Conservation (phyloP, 179 eudicot genomes). For the Pouteria campechiana region DNA sequence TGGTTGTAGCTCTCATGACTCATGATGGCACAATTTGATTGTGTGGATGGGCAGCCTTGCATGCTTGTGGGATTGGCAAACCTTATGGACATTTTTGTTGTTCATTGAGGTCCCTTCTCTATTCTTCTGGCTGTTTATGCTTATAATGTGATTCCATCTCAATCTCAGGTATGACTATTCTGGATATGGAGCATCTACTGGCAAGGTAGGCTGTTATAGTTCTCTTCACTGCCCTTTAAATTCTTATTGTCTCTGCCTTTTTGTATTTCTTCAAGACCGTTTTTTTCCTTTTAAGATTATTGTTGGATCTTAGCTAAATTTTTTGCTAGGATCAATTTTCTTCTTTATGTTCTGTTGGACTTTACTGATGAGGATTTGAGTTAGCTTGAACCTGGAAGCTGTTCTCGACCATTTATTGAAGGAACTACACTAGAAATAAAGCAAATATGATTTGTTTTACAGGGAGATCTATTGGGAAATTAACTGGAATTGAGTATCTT, state of each 20-base stretch:
- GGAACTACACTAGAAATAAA: too few species aligned
- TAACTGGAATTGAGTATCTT: too few species aligned
- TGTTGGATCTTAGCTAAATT: neutral
- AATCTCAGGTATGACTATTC: slow-evolving; percentile 59
- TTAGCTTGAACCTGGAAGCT: too few species aligned
- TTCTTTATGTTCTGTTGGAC: neutral
- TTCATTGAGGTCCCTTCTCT: neutral
- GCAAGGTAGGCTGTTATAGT: slow-evolving; percentile 40
- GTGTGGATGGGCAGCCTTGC: neutral
- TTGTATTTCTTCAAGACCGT: neutral
- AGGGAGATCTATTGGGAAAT: too few species aligned
- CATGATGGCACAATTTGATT: neutral
- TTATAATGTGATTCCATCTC: neutral
- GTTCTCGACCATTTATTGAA: too few species aligned
- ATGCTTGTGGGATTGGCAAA: too few species aligned
- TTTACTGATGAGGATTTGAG: too few species aligned
- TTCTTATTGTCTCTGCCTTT: neutral
- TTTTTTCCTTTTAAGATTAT: neutral
- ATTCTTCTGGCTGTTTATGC: neutral
- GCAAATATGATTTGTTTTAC: too few species aligned
- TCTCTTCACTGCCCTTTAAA: too few species aligned
- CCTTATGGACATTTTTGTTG: too few species aligned
- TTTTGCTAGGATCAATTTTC: neutral
- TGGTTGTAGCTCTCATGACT: neutral
- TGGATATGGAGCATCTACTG: slow-evolving; percentile 87